Conservation (phyloP, 2,329 filamentous ascomycete species). For the Curvularia eragrostidis region DNA sequence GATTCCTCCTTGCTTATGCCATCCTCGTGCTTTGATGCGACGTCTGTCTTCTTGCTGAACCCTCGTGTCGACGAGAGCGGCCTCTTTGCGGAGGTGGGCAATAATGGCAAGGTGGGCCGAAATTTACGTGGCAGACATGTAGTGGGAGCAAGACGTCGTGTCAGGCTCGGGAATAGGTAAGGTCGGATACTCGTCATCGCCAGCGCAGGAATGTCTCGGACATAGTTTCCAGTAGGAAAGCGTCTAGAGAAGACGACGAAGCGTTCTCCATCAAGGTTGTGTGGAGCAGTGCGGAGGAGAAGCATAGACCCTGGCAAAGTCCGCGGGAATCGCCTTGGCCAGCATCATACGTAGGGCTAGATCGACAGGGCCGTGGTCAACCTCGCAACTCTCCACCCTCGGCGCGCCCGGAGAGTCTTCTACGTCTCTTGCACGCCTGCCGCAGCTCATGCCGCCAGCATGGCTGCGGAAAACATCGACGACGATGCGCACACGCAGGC, state of each 20-base stretch:
- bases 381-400: constrained; percentile 30
- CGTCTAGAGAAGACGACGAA: background rate
- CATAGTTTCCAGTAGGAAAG: constrained; percentile 25
- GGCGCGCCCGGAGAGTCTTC: constrained; percentile 26
- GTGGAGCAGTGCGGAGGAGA: constrained; percentile 22
- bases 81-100: constrained; percentile 13
- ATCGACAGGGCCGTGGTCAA: constrained; percentile 26
- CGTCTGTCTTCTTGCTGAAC: constrained; percentile 34
- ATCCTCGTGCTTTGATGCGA: constrained; percentile 32
- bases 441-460: constrained; percentile 51
- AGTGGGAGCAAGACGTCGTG: constrained; percentile 28
- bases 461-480: constrained; percentile 49
- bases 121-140: constrained; percentile 2
- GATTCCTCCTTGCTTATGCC: constrained; percentile 16
- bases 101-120: constrained; percentile 12
- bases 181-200: constrained; percentile 36
- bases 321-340: constrained; percentile 30
- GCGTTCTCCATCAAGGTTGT: constrained; percentile 4
- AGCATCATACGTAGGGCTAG: constrained; percentile 41
- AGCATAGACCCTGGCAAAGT: constrained; percentile 21
- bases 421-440: constrained; percentile 25
- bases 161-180: constrained; percentile 33
- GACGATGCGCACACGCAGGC: constrained; percentile 48
- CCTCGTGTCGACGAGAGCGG: constrained; percentile 25
- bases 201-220: constrained; percentile 17